A percentile compares a stretch with the other conserved stretches of the same genome.
phyloP scores from a whole-genome alignment of 2,329 filamentous ascomycete species.

The Phyllosticta citrichinensis region DNA sequence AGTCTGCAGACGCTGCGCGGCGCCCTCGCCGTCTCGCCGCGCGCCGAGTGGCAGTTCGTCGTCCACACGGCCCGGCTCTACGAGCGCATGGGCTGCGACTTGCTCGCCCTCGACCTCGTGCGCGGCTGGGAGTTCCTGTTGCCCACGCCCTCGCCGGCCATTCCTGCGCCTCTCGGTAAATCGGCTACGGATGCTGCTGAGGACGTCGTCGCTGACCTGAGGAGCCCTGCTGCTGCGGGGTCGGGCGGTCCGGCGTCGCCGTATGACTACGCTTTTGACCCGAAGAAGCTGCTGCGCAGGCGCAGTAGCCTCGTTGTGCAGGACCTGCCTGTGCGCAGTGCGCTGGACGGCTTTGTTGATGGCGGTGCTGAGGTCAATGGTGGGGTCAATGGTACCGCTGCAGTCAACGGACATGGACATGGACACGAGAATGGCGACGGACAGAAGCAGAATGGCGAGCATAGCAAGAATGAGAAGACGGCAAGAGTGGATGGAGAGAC shows the following conservation, averaged over 20 bases:
- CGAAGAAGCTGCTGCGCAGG: constrained; percentile 57
- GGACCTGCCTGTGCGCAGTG: constrained; percentile 47
- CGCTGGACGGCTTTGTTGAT: constrained; percentile 11
- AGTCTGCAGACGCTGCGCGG: constrained; percentile 75
- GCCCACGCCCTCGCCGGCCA: constrained; percentile 13
- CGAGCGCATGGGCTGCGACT: constrained; percentile 85
- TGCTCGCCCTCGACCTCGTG: constrained; percentile 77
- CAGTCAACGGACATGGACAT: constrained; percentile 13
- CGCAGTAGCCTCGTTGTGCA: constrained; percentile 71
- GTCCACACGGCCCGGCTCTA: constrained; percentile 77
- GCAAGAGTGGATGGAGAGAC: constrained; percentile 24
- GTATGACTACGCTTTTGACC: constrained; percentile 39
- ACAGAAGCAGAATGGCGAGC: constrained; percentile 5
- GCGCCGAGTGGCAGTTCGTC: constrained; percentile 80
- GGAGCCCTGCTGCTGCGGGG: constrained; percentile 12
- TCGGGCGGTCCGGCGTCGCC: constrained; percentile 17
- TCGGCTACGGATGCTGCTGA: background rate
- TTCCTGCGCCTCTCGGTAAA: constrained; percentile 17
- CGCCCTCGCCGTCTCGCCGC: constrained; percentile 69
- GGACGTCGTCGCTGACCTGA: background rate
- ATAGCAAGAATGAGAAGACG: constrained; percentile 25
- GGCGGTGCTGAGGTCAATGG: constrained; percentile 10
- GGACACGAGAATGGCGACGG: constrained; percentile 14
- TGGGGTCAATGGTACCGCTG: constrained; percentile 4
- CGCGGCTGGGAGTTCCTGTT: constrained; percentile 70